These are phyloP conservation scores for Chlorella sp. DNA, from an alignment of 139 green algal species.

Conservation along the genomic window DNA sequence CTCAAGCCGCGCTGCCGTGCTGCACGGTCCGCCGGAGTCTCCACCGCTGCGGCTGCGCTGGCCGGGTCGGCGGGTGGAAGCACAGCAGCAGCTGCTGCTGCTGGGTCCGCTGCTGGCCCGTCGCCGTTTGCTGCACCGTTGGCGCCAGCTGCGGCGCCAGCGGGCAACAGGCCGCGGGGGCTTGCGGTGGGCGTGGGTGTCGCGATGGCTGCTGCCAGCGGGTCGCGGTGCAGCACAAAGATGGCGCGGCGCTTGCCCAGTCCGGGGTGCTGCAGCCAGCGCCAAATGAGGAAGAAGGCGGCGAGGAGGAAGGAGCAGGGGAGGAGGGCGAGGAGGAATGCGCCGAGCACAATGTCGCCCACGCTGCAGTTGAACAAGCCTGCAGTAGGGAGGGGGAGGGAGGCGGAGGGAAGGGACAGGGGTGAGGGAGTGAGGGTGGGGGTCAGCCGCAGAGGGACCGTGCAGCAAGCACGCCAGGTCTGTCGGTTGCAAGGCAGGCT, in stretches of 20 bases:
- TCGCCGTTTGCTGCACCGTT: not conserved
- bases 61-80: not conserved
- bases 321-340: conserved; percentile 41
- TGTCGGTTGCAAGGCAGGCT: too few species aligned
- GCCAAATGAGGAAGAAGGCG: conserved; percentile 29
- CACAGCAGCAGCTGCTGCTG: not conserved
- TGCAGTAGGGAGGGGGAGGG: conserved; percentile 1
- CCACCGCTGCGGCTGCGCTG: not conserved
- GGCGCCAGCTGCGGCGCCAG: not conserved
- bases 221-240: conserved; percentile 32
- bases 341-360: conserved; percentile 45
- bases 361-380: conserved; percentile 37
- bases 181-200: not conserved
- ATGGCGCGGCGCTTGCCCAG: conserved; percentile 21
- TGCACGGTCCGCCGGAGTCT: not conserved
- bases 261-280: conserved; percentile 25
- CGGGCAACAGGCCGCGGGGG: not conserved
- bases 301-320: conserved; percentile 30
- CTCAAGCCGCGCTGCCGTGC: not conserved
- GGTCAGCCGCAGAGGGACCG: too few species aligned
- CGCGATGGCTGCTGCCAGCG: conserved; percentile 1
- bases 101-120: not conserved
- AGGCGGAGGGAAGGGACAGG: not conserved
- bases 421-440: not conserved
- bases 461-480: too few species aligned